Evolutionary conservation across 768 basidiomycete genomes (phyloP), one percentile per base, ranked within the genome.

Genomic region (Trametes sanguinea): DNA sequence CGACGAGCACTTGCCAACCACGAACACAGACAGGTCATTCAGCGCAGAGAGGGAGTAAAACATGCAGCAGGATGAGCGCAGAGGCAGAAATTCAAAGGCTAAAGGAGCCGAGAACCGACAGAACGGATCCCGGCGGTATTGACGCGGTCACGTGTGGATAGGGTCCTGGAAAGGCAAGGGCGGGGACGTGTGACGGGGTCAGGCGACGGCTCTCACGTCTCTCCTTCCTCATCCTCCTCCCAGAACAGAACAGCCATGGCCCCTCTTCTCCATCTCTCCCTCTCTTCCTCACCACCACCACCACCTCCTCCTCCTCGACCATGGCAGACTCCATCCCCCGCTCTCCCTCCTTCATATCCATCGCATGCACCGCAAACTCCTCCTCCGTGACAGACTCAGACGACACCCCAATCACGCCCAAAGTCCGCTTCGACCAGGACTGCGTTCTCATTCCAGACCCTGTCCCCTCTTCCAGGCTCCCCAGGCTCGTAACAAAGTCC

Each of bases 371-470:
- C 55, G 51, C 56, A 16, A 16, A 40, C 43, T 3, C 55, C 17
- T 55, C 55, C 43, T 55, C 52, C 10, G n/a, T 33, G 16, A 10
- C 51, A 16, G 61, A 54, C n/a, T 27, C 56, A 1, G 55, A 47
- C 47, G 53, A 57, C 14, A 29, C 29, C 10, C 52, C 40, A 6
- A 11, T n/a, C 46, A 35, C 67, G 0, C 46, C 57, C 61, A 61
- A 48, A 43, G 90, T 92, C 4, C 82, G 90, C 58, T 92, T 92
- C 74, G 84, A 92, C 76, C 77, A 78, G 55, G 81, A 87, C 68
- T 92, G 90, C 61, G 77, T 89, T 4, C 81, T 92, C 67, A 92
- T 92, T 58, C 90, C 90, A n/a, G 83, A 88, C 54, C 71, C 68
- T 14, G 67, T 68, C 1, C 70, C 72, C 14, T 74, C 75, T 52